These are phyloP conservation scores for Chaetomium sp. DNA, from an alignment of 2,329 filamentous ascomycete species.

Conservation along the genomic window DNA sequence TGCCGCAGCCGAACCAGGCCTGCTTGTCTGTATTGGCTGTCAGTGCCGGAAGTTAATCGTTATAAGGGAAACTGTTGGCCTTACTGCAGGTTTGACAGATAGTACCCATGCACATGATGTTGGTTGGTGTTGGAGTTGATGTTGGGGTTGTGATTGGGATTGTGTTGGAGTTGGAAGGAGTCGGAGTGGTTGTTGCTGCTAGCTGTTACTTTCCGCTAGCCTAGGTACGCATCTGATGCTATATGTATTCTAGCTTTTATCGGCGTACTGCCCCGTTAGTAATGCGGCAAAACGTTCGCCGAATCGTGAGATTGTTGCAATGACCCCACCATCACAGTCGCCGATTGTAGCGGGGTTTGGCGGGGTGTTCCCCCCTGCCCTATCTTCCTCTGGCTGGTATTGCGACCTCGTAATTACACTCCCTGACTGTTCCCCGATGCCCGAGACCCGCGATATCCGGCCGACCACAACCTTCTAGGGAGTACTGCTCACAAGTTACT, in stretches of 20 bases:
- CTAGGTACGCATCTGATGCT: neutral
- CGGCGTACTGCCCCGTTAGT: neutral
- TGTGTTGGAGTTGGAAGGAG: conserved; percentile 32
- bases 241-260: neutral
- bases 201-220: neutral
- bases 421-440: neutral
- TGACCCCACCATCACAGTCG: conserved; percentile 18
- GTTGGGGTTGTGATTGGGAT: neutral
- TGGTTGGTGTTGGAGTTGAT: neutral
- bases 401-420: neutral
- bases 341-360: conserved; percentile 13
- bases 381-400: neutral
- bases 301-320: neutral
- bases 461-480: neutral
- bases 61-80: conserved; percentile 24
- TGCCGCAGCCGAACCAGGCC: conserved; percentile 54
- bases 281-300: conserved; percentile 15
- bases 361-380: neutral
- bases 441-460: conserved; percentile 16
- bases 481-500: no score
- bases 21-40: conserved; percentile 45
- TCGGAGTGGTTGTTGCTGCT: neutral
- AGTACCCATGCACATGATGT: conserved; percentile 47
- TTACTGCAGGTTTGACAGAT: conserved; percentile 48
- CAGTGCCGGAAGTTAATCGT: neutral